Percentiles rank a stretch among this genome's conserved stretches.
Conservation (phyloP, 2,329 filamentous ascomycete genomes). For the Xylariomycetidae sp. region DNA sequence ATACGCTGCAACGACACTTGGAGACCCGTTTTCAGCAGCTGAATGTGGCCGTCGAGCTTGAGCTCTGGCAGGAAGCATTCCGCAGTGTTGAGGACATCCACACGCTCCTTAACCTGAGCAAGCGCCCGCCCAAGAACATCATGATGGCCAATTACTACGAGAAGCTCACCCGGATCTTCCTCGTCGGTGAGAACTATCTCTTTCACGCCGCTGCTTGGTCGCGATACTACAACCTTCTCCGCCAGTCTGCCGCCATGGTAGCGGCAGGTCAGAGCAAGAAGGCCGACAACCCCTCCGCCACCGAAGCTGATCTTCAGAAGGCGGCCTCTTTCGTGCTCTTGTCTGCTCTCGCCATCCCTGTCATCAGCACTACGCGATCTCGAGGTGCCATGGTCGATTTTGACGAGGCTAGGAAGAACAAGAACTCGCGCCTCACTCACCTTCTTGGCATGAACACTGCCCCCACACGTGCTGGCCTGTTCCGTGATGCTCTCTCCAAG, state of each 20-base stretch:
- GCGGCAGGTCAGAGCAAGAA: constrained; percentile 83
- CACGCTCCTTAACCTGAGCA: constrained; percentile 93
- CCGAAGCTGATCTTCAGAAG: constrained; percentile 86
- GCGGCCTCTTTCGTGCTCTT: constrained; percentile 93
- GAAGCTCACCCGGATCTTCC: constrained; percentile 96
- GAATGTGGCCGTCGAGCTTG: constrained; percentile 94
- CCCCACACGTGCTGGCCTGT: constrained; percentile 81
- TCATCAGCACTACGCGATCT: constrained; percentile 96
- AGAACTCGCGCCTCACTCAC: constrained; percentile 95
- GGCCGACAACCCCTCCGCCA: constrained; percentile 86
- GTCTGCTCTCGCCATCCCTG: constrained; percentile 93
- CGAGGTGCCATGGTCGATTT: constrained; percentile 94
- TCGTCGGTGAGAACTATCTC: constrained; percentile 98
- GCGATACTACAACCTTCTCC: constrained; percentile 92
- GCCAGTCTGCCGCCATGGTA: constrained; percentile 78
- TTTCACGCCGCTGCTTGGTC: constrained; percentile 99
- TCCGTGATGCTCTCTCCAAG: constrained; percentile 95
- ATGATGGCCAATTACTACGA: constrained; percentile 99
- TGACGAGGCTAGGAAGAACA: constrained; percentile 95
- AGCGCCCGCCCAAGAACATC: constrained; percentile 94
- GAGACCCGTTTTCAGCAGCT: constrained; percentile 98
- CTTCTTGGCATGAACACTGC: constrained; percentile 87
- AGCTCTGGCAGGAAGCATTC: constrained; percentile 99
- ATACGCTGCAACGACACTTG: constrained; percentile 93
- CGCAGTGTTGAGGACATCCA: constrained; percentile 98